Evolutionary conservation across 257 asterid genomes (phyloP).

Genomic region (Rhazya stricta): DNA sequence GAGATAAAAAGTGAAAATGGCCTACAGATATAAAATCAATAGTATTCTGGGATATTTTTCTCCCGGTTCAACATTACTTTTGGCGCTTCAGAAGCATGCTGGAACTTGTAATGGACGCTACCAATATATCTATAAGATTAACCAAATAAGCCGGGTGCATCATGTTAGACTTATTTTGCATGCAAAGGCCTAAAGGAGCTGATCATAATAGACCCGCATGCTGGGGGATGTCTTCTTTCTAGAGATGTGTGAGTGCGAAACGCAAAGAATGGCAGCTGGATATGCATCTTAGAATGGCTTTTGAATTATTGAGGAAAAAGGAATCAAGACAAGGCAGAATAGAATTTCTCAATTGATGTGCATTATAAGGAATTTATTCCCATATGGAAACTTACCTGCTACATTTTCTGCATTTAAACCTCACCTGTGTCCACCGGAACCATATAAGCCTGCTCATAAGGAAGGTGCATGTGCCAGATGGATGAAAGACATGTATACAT

Average conservation of each 20-base stretch:
- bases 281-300: slow-evolving; percentile 26
- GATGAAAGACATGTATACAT: slow-evolving; percentile 4
- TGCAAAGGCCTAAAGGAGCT: slow-evolving; percentile 1
- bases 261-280: slow-evolving; percentile 20
- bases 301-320: slow-evolving; percentile 40
- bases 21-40: too few species aligned
- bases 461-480: slow-evolving; percentile 15
- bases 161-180: not conserved
- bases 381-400: slow-evolving; percentile 13
- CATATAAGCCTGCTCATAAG: slow-evolving; percentile 26
- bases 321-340: slow-evolving; percentile 20
- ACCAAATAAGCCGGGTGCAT: not conserved
- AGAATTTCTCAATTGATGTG: slow-evolving; percentile 38
- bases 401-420: slow-evolving; percentile 11
- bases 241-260: not conserved
- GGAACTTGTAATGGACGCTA: not conserved
- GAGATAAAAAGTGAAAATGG: not conserved
- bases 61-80: not conserved
- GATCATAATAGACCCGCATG: not conserved
- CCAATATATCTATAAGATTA: not conserved
- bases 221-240: not conserved
- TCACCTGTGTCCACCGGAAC: slow-evolving; percentile 32
- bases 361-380: slow-evolving; percentile 50
- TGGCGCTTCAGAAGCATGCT: not conserved
- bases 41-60: not conserved